These are phyloP conservation scores for Neolecta irregularis DNA, from an alignment of 1,139 yeast species.

Conservation along the genomic window DNA sequence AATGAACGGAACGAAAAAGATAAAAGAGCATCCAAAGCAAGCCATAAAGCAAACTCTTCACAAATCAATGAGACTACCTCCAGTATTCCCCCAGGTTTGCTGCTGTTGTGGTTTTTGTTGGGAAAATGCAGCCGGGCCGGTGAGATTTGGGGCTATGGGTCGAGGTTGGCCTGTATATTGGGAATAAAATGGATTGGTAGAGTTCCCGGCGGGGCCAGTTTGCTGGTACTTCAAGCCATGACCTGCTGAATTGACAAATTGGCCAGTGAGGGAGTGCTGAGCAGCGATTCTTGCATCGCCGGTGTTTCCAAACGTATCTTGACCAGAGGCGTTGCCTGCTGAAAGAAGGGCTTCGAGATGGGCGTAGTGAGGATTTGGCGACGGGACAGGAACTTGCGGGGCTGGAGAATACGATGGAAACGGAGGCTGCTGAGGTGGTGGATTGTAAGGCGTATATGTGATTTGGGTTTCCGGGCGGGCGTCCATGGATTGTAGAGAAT, in stretches of 20 bases:
- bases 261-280: conserved; percentile 72
- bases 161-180: too few species aligned
- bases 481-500: conserved; percentile 1
- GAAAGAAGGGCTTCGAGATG: conserved; percentile 68
- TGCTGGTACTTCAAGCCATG: conserved; percentile 10
- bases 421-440: conserved; percentile 10
- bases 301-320: conserved; percentile 90
- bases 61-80: too few species aligned
- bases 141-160: too few species aligned
- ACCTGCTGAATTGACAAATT: conserved; percentile 73
- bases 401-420: conserved; percentile 4
- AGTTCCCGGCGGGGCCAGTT: conserved; percentile 12
- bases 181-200: too few species aligned
- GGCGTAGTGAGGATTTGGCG: conserved; percentile 31
- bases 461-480: conserved; percentile 3
- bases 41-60: too few species aligned
- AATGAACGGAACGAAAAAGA: too few species aligned
- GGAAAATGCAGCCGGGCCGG: too few species aligned
- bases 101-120: too few species aligned
- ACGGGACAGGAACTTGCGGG: conserved; percentile 1
- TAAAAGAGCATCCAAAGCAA: too few species aligned
- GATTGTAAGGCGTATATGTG: conserved; percentile 5
- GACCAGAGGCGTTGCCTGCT: conserved; percentile 58
- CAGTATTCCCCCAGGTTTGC: too few species aligned
- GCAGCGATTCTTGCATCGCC: conserved; percentile 85